Evolutionary conservation across 139 green algal genomes (phyloP), one percentile per base, ranked within the genome.

Genomic region (Chlamydomonas sp.): DNA sequence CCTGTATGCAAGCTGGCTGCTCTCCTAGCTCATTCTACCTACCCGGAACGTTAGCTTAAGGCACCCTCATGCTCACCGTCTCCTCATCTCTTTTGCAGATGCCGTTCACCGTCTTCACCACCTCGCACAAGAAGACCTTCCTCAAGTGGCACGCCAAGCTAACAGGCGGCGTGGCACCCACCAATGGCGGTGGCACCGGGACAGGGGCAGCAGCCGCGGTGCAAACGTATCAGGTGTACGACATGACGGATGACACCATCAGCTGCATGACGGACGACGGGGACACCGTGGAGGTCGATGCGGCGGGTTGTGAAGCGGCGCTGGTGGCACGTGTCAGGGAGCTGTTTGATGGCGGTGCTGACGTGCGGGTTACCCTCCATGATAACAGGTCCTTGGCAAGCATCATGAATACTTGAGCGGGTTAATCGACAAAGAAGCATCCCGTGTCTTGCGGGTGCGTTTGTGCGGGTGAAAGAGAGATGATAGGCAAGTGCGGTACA

Each of bases 71-170:
- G 31, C 31, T 49, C 31, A 49, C 31, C 31, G 31, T 49, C 31
- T 49, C 31, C 31, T 49, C 31, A 49, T 49, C 31, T 49, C 31
- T 49, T 49, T 49, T 49, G 31, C 31, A 49, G 67, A 89, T 89
- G 85, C 85, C 85, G 1, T 89, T 89, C 60, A 89, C 73, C 0
- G 85, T 89, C 0, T 89, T 89, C 77, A 84, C 85, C 63, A 84
- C 85, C 20, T 64, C 20, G 0, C 85, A 89, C 10, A 89, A 89
- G 66, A 89, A 89, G 62, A 78, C 76, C 9, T 72, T 79, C 1
- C 71, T 89, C 62, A 89, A 89, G 64, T 82, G 74, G 74, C 83
- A 80, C 20, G 74, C 73, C 9, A 80, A 79, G 63, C 63, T 88
- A 31, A 82, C 73, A 15, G 62, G 74, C 15, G 57, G 76, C 16